Conservation (phyloP, 2,329 filamentous ascomycete genomes). For the Microsporum audouinii region DNA sequence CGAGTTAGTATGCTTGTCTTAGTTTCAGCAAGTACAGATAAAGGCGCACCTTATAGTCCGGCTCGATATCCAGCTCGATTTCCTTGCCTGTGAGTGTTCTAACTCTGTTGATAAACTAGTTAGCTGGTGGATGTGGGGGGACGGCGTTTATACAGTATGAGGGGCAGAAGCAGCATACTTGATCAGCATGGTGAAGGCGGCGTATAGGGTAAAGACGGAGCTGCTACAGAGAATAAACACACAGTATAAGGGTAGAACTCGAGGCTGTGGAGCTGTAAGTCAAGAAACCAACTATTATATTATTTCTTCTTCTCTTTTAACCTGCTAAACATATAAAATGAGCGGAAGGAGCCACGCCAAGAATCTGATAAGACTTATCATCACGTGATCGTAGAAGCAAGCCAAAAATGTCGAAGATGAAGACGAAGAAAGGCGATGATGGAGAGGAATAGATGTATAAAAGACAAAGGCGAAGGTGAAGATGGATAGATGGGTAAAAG, state of each 20-base stretch:
- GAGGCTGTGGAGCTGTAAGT: not conserved
- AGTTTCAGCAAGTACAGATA: not conserved
- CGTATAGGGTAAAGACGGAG: not conserved
- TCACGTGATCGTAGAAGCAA: not conserved
- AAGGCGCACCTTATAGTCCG: slow-evolving; percentile 65
- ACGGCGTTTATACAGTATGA: not conserved
- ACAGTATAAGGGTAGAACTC: not conserved
- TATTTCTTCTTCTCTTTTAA: not conserved
- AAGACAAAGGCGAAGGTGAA: no score
- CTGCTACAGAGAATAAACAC: not conserved
- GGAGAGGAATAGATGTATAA: not conserved
- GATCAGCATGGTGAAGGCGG: slow-evolving; percentile 37
- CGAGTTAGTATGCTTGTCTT: not conserved
- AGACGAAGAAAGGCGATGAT: not conserved
- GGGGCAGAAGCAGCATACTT: slow-evolving; percentile 29
- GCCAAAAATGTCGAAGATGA: not conserved
- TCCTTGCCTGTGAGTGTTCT: slow-evolving; percentile 97
- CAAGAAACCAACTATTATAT: not conserved
- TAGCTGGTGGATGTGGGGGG: slow-evolving; percentile 1
- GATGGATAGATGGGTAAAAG: no score
- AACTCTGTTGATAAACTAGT: slow-evolving; percentile 50
- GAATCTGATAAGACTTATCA: not conserved
- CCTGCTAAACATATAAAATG: not conserved
- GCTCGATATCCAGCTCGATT: slow-evolving; percentile 95
- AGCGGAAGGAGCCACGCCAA: not conserved